Evolutionary conservation across 257 asterid genomes (phyloP), one percentile per base, ranked within the genome.

Genomic region (Ophiorrhiza pumila): DNA sequence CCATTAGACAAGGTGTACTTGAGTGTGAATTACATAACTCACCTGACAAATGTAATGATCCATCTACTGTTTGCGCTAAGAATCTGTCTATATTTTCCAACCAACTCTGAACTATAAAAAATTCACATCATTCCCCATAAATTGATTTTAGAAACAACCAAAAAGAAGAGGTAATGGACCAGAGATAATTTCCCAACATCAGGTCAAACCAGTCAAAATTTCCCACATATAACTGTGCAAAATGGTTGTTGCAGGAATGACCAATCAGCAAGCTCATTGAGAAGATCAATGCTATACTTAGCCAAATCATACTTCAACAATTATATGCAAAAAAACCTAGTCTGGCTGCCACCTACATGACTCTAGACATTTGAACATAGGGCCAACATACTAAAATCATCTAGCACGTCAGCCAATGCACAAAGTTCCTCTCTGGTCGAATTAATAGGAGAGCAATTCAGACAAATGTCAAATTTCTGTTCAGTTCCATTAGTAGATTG

Each of bases 191-290:
- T 45, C 17, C 13, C 47, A 17, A 7, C 61, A 20, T 58, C 56
- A 72, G 62, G 25, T 66, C 58, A 60, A 27, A 31, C 11, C 22
- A 31, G 76, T 25, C 31, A 14, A 47, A 34, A 22, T 72, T 59
- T 43, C 22, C 23, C 23, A 25, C 12, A 55, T 52, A 20, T 50
- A n/a, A 4, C 2, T 22, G 22, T 32, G 50, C 11, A 12, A 17
- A 27, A 29, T 49, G n/a, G 60, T 12, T 41, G 27, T 7, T 2
- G 42, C 42, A 6, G 50, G 27, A 49, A 52, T 52, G n/a, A 15
- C 15, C 13, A 14, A 10, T n/a, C 32, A 17, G 41, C 45, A 41
- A 15, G 23, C 31, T 71, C 17, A 34, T 69, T 29, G 39, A 6
- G 65, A 69, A 71, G 67, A 57, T 42, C 64, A 15, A 41, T 34